phyloP scores from a whole-genome alignment of 257 asterid genomes.

The Henckelia pumila region DNA sequence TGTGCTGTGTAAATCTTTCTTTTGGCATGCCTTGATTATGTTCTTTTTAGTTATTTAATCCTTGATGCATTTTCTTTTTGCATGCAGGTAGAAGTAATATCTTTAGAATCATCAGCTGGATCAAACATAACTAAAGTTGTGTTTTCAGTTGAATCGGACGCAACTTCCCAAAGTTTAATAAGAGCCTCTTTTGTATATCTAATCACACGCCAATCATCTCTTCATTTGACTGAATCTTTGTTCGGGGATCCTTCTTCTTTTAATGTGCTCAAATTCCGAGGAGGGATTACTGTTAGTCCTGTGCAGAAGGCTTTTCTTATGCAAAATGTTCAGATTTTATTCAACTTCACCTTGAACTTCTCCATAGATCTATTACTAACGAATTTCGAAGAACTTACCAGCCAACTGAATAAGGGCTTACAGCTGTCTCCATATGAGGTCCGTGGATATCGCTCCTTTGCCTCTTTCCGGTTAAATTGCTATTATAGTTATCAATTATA shows the following conservation, averaged over 20 bases:
- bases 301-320: constrained; percentile 74
- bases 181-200: constrained; percentile 39
- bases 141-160: constrained; percentile 64
- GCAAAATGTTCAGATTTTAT: constrained; percentile 69
- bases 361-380: constrained; percentile 63
- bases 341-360: constrained; percentile 93
- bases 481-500: not conserved
- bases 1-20: too few species aligned
- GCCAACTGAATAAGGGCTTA: constrained; percentile 74
- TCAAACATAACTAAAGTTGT: constrained; percentile 64
- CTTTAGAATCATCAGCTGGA: constrained; percentile 38
- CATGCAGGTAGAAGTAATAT: constrained; percentile 57
- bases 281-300: constrained; percentile 86
- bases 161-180: constrained; percentile 53
- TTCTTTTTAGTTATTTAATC: too few species aligned
- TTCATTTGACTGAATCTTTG: constrained; percentile 59
- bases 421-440: constrained; percentile 83
- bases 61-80: too few species aligned
- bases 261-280: constrained; percentile 77
- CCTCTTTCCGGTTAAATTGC: constrained; percentile 3
- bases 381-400: constrained; percentile 62
- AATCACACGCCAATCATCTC: constrained; percentile 36
- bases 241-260: constrained; percentile 78
- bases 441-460: constrained; percentile 19
- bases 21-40: too few species aligned